Evolutionary conservation across 2,329 filamentous ascomycete species (phyloP), one percentile per base, ranked within the genome.

Genomic region (Neofusicoccum ribis): DNA sequence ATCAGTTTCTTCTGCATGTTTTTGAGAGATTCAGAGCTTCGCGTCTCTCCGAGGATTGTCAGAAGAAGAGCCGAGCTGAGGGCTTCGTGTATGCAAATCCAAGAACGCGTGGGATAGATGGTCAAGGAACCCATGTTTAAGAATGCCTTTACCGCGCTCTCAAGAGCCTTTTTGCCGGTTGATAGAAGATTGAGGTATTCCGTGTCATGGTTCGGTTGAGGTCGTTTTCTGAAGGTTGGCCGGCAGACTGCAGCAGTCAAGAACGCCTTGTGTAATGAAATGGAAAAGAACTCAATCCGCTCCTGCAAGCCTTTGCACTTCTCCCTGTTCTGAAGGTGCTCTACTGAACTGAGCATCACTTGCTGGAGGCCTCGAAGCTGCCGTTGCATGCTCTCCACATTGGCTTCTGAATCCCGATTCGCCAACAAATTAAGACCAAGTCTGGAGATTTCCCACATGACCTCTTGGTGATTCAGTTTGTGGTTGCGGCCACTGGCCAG

Each of bases 51-150:
- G 14, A 64, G 62, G 15, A 47, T 56, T 1, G 62, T 37, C 7
- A 59, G 62, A 9, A 64, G 44, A 27, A 64, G 51, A 4, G 62
- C 62, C 7, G 62, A 64, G 23, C 62, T 58, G 2, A 64, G 34
- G 3, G 51, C 62, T 12, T 64, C 62, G 36, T 64, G 62, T 17
- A 64, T 41, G 17, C 43, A 37, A 6, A 58, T 37, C 62, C 62
- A 64, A 7, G 62, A 49, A 5, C 62, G 50, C 7, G 44, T 46
- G 3, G 62, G 51, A 7, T 50, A 64, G 5, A 64, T 36, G 9
- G n/a, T 64, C 12, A 64, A 7, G 1, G 62, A 41, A 11, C 58
- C 43, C 20, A 64, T 36, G 12, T 39, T 31, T 3, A 64, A 20
- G 27, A 64, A 64, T 6, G 51, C n/a, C 9, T 17, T 58, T 8